Percentiles rank a stretch among this genome's conserved stretches.
These are phyloP conservation scores for Torrubiella hemipterigena DNA, from an alignment of 2,329 filamentous ascomycete species.

Conservation along the genomic window DNA sequence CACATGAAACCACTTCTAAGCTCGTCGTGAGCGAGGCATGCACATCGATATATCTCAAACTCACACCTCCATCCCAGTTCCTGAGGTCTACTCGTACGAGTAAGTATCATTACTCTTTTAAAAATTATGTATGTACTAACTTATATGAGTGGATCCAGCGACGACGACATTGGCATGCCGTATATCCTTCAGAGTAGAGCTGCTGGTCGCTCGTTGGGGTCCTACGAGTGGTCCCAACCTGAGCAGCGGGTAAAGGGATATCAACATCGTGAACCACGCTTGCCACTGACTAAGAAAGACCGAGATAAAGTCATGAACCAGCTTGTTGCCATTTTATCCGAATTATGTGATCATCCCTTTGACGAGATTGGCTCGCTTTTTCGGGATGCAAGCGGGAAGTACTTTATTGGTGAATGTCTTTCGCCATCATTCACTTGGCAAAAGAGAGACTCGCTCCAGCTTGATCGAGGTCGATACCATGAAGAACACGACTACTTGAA, in stretches of 20 bases:
- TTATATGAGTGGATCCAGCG: conserved; percentile 5
- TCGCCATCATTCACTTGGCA: conserved; percentile 11
- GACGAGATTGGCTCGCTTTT: conserved; percentile 13
- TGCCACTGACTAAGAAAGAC: conserved; percentile 9
- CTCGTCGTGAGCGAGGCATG: conserved; percentile 11
- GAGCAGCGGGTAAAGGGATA: conserved; percentile 3
- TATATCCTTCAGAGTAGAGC: conserved; percentile 14
- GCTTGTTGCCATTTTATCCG: conserved; percentile 9
- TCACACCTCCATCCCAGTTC: conserved; percentile 9
- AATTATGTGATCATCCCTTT: conserved; percentile 9
- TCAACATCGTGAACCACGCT: conserved; percentile 3
- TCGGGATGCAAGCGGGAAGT: conserved; percentile 7
- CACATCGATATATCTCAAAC: conserved; percentile 10
- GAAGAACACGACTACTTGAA: conserved; percentile 13
- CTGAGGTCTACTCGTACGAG: conserved; percentile 12
- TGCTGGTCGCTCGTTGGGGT: conserved; percentile 8
- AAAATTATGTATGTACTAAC: conserved; percentile 1
- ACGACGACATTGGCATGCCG: conserved; percentile 12
- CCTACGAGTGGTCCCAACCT: conserved; percentile 9
- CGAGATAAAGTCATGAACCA: conserved; percentile 11
- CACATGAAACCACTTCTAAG: conserved; percentile 8
- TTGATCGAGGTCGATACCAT: conserved; percentile 15
- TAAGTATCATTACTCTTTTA: conserved; percentile 2
- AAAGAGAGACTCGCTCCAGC: conserved; percentile 11
- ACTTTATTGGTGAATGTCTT: conserved; percentile 12